A percentile compares a stretch with the other conserved stretches of the same genome.
These are phyloP conservation scores for Ophiocordyceps camponoti-saundersi DNA, from an alignment of 2,329 filamentous ascomycete genomes.

Conservation along the genomic window DNA sequence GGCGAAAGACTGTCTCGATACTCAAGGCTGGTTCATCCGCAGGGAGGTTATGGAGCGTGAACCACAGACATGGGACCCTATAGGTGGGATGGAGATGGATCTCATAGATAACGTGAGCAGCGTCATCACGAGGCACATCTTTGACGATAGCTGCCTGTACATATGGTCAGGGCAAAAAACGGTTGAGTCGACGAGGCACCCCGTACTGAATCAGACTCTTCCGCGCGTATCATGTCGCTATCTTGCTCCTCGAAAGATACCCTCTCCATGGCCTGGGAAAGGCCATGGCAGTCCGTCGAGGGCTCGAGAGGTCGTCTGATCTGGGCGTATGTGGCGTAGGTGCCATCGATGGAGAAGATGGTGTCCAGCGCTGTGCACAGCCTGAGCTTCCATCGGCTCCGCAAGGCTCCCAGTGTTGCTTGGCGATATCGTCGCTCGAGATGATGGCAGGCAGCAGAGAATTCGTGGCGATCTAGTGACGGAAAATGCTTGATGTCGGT, in stretches of 20 bases:
- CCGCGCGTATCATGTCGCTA: conserved; percentile 29
- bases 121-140: conserved; percentile 13
- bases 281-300: conserved; percentile 23
- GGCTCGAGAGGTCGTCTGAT: conserved; percentile 35
- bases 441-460: conserved; percentile 45
- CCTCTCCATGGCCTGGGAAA: conserved; percentile 26
- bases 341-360: conserved; percentile 21
- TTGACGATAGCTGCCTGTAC: conserved; percentile 23
- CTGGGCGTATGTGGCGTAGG: conserved; percentile 35
- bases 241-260: conserved; percentile 28
- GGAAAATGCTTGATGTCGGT: conserved; percentile 38
- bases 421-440: conserved; percentile 41
- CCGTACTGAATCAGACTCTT: conserved; percentile 32
- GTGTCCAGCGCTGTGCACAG: conserved; percentile 33
- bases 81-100: conserved; percentile 63
- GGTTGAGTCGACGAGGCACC: conserved; percentile 1
- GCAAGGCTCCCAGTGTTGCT: conserved; percentile 36
- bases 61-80: conserved; percentile 60
- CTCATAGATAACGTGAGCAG: conserved; percentile 47
- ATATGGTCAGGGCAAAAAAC: conserved; percentile 1
- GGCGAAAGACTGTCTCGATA: conserved; percentile 53
- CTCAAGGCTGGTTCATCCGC: conserved; percentile 37
- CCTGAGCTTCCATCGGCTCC: conserved; percentile 36
- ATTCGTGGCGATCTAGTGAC: conserved; percentile 42
- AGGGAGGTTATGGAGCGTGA: conserved; percentile 44